These are phyloP conservation scores for Rhizopogon roseolus DNA, from an alignment of 768 basidiomycete genomes.

Conservation along the genomic window DNA sequence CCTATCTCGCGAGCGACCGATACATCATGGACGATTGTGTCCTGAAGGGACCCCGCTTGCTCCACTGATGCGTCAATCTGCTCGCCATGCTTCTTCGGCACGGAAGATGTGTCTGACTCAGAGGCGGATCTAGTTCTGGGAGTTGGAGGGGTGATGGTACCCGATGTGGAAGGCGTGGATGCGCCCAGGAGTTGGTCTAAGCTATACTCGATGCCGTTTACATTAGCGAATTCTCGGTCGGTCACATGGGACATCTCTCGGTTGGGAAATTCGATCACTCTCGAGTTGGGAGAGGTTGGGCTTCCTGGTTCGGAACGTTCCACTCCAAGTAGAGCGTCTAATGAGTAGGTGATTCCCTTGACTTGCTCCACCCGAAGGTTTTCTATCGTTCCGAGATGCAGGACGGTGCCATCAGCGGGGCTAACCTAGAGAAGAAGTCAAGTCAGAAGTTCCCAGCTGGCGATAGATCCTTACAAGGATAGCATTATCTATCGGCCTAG, in stretches of 20 bases:
- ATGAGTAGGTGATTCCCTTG: conserved; percentile 95
- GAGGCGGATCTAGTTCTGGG: conserved; percentile 13
- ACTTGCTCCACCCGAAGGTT: conserved; percentile 88
- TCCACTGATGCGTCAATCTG: conserved; percentile 74
- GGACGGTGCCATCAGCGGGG: conserved; percentile 89
- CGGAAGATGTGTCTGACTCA: conserved; percentile 16
- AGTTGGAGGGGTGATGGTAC: conserved; percentile 23
- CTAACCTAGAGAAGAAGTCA: conserved; percentile 53
- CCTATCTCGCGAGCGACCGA: conserved; percentile 75
- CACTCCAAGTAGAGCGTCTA: conserved; percentile 87
- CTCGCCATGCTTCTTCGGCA: conserved; percentile 56
- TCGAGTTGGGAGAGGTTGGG: conserved; percentile 36
- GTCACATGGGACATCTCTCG: conserved; percentile 62
- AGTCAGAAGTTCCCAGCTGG: background rate
- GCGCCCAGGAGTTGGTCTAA: conserved; percentile 84
- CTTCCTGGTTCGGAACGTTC: conserved; percentile 42
- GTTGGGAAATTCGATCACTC: conserved; percentile 38
- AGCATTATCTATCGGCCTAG: conserved; percentile 72
- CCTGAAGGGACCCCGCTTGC: conserved; percentile 45
- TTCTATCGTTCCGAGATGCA: conserved; percentile 87
- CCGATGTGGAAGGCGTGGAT: conserved; percentile 35
- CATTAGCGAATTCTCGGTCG: conserved; percentile 89
- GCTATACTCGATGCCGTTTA: conserved; percentile 96
- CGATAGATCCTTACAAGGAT: conserved; percentile 49
- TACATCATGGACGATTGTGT: conserved; percentile 60